These are phyloP conservation scores for Maudiozyma barnettii DNA, from an alignment of 805 yeast genomes.

Conservation along the genomic window DNA sequence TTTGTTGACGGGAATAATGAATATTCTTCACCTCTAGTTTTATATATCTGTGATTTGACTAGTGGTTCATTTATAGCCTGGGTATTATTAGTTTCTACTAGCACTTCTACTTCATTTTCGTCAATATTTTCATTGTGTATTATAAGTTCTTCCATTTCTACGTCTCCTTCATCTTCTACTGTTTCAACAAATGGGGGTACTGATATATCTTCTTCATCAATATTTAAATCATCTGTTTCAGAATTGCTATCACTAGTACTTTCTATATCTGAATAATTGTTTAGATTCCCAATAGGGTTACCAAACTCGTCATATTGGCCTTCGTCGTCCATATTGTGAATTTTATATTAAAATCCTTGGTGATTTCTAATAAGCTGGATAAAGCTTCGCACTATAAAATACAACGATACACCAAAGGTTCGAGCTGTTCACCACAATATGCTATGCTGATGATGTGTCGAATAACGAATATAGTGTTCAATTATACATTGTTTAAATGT, in stretches of 20 bases:
- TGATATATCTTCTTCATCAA: background rate
- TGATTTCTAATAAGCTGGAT: background rate
- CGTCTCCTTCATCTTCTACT: background rate
- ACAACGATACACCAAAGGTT: too few species aligned
- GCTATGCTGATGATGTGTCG: too few species aligned
- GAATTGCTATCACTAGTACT: background rate
- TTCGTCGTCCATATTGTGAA: slow-evolving; percentile 49
- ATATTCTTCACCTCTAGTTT: slow-evolving; percentile 24
- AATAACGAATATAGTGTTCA: too few species aligned
- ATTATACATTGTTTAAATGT: too few species aligned
- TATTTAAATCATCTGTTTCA: background rate
- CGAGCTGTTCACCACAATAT: too few species aligned
- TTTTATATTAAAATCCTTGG: background rate
- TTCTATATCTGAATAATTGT: slow-evolving; percentile 3
- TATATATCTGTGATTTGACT: slow-evolving; percentile 41
- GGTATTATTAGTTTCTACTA: slow-evolving; percentile 44
- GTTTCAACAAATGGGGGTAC: too few species aligned
- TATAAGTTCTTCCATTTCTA: slow-evolving; percentile 1
- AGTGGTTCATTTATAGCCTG: slow-evolving; percentile 55
- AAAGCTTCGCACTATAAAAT: too few species aligned
- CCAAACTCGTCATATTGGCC: slow-evolving; percentile 66
- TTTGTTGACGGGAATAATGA: slow-evolving; percentile 12
- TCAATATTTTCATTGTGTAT: slow-evolving; percentile 41
- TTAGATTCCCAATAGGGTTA: slow-evolving; percentile 12
- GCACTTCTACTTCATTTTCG: slow-evolving; percentile 52